Conservation (phyloP, 352 stramenopile species). For the Achlya hypogyna region DNA sequence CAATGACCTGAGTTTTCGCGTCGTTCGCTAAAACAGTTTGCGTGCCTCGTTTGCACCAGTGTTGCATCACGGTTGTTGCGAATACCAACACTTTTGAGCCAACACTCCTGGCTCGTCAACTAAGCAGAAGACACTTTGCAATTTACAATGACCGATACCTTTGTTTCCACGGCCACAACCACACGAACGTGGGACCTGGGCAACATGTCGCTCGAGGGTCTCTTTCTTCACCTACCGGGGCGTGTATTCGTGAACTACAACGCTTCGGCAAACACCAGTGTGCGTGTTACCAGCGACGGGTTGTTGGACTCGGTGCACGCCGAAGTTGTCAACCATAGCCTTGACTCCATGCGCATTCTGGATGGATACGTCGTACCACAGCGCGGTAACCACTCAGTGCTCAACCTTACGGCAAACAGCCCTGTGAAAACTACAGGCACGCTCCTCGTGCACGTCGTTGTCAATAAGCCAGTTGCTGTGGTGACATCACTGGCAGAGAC, state of each 20-base stretch:
- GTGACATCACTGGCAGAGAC: background rate
- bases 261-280: background rate
- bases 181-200: background rate
- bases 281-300: background rate
- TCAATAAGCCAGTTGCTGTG: background rate
- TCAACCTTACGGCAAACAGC: background rate
- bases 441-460: background rate
- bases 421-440: background rate
- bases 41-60: too few species aligned
- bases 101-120: too few species aligned
- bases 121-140: too few species aligned
- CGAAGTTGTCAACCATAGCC: background rate
- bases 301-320: background rate
- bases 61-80: too few species aligned
- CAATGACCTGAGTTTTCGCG: too few species aligned
- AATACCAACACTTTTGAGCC: too few species aligned
- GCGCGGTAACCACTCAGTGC: background rate
- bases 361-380: background rate
- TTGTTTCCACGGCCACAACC: too few species aligned
- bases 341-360: background rate
- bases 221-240: background rate
- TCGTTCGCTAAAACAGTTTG: too few species aligned
- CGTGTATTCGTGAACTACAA: background rate
- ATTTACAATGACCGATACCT: too few species aligned
- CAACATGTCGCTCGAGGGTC: background rate